phyloP scores from a whole-genome alignment of 257 asterid genomes.

The Gentiana macrophylla region DNA sequence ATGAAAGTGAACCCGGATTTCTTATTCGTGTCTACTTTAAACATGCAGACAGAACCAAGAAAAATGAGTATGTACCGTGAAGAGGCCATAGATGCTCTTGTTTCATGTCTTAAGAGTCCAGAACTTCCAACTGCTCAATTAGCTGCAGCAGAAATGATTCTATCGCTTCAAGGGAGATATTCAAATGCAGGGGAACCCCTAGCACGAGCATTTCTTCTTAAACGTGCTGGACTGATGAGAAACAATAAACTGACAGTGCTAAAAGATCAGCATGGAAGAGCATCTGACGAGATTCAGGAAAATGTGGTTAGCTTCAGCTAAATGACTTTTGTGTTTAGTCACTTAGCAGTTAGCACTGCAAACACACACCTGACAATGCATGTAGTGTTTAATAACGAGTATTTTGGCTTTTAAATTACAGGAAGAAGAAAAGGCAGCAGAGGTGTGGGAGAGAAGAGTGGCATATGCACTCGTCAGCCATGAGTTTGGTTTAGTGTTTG shows the following conservation, averaged over 20 bases:
- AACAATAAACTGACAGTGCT: conserved; percentile 25
- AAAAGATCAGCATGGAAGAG: conserved; percentile 35
- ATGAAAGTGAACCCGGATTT: neutral
- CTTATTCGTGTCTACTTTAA: too few species aligned
- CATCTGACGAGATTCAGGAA: conserved; percentile 25
- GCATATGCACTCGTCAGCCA: conserved; percentile 64
- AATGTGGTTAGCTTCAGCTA: conserved; percentile 25
- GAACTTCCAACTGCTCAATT: conserved; percentile 50
- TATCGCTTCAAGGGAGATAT: conserved; percentile 72
- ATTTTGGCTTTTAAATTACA: conserved; percentile 3
- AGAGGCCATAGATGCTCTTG: conserved; percentile 67
- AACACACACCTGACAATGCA: too few species aligned
- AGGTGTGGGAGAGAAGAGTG: conserved; percentile 69
- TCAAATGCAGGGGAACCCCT: conserved; percentile 70
- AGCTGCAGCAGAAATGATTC: conserved; percentile 60
- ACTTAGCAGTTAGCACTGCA: too few species aligned
- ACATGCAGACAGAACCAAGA: conserved; percentile 65
- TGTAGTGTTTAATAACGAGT: too few species aligned
- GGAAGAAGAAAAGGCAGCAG: conserved; percentile 62
- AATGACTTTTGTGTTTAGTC: too few species aligned
- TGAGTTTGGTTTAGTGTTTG: conserved; percentile 73
- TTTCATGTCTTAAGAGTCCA: conserved; percentile 59
- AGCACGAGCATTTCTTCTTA: conserved; percentile 52
- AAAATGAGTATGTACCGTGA: conserved; percentile 87
- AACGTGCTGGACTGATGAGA: conserved; percentile 49